Evolutionary conservation across 192 early-diverging fungal genomes (phyloP).

Genomic region (Rhizophagus sp.): DNA sequence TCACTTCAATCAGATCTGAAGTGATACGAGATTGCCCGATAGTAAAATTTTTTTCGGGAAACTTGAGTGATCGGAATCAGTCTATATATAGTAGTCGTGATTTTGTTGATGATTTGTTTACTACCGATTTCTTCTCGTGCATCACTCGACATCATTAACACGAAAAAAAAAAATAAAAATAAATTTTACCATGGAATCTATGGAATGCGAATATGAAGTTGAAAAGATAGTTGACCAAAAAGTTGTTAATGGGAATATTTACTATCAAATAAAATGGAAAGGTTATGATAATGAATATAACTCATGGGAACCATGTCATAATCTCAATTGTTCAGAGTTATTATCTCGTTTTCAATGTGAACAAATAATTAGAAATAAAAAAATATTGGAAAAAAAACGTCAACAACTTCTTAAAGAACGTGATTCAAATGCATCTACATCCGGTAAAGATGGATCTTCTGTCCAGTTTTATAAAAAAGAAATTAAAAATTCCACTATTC

Average conservation of each 20-base stretch:
- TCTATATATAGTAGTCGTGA: too few species aligned
- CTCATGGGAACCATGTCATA: slow-evolving; percentile 8
- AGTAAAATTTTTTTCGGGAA: too few species aligned
- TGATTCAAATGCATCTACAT: not conserved
- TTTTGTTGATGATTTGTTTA: too few species aligned
- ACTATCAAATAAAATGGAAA: slow-evolving; percentile 11
- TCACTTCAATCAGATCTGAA: too few species aligned
- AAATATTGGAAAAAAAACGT: not conserved
- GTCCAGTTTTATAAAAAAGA: not conserved
- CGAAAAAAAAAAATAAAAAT: not conserved
- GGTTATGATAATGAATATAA: slow-evolving; percentile 6
- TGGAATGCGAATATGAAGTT: slow-evolving; percentile 40
- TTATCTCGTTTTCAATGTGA: not conserved
- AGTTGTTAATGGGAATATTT: slow-evolving; percentile 57
- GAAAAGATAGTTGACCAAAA: slow-evolving; percentile 63
- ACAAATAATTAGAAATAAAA: not conserved
- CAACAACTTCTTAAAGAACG: too few species aligned
- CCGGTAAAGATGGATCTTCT: not conserved
- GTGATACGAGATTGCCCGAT: too few species aligned
- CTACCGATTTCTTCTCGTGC: not conserved
- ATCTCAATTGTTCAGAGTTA: slow-evolving; percentile 16
- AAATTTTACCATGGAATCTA: not conserved
- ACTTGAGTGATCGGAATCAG: too few species aligned
- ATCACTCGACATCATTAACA: not conserved
- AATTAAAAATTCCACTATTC: not conserved